Evolutionary conservation across 441 rosid species (phyloP), one percentile per base, ranked within the genome.

Genomic region (Manihot esculenta): DNA sequence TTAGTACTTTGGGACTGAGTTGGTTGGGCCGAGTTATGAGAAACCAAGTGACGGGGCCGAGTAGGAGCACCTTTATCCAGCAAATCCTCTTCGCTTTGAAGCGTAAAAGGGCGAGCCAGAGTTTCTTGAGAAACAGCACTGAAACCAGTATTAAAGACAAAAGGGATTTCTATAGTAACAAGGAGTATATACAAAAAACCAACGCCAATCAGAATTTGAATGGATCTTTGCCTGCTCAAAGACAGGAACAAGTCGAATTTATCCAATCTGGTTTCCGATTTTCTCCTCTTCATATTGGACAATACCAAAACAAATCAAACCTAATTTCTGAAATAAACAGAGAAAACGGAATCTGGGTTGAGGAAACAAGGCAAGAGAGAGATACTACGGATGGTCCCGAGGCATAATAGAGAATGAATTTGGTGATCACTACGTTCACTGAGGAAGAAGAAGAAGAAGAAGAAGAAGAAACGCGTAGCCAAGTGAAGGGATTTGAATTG

Each of bases 121-220:
- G 80, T 42, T 20, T 86, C 94, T 61, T 78, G 88, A 30, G 91
- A 76, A n/a, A 87, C 75, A 5, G 84, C 18, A 59, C 77, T 41
- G 62, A 84, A 69, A 3, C 80, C 80, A 21, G 89, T 68, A 35
- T 30, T 79, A 77, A 86, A 91, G 4, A 92, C 88, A 53, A 86
- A 74, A 0, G 97, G 97, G 74, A 94, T 87, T 80, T 94, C 96
- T 23, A 92, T 60, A 17, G 91, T 86, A 47, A 92, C 85, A 45
- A 90, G 74, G 49, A 90, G 71, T 35, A 90, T 20, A 66, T 89
- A 94, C 54, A 88, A 62, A 33, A 90, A 35, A 49, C 83, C 94
- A 1, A 88, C 66, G 30, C 70, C 74, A 62, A 88, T 78, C 75
- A 90, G 67, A 69, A 90, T 83, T 79, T 89, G 97, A 71, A 89